Base-by-base conservation (phyloP, 176 grass and related monocot species). In the Aegilops longissima region DNA sequence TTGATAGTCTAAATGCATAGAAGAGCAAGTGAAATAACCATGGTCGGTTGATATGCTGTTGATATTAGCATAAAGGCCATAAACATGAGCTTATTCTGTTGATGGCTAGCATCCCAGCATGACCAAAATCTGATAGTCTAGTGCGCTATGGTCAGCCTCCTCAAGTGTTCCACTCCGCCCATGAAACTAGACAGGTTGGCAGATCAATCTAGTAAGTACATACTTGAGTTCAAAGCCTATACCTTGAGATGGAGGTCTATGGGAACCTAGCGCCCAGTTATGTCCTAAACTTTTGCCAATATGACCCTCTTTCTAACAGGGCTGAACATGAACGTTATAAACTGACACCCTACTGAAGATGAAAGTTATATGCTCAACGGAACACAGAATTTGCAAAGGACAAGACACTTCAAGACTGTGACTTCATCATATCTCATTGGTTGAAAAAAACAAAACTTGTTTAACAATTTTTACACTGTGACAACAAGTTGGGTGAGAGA, bases 261-360 rank as follows among this genome's bases (percentile, higher is more conserved):
- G 44, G 47, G 13, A 33, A 47, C 18, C 17, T 40, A 49, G 20
- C 65, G 4, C 62, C 10, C 1, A 18, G 24, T 20, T 17, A 68
- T 67, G 16, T 51, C 40, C 40, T 58, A 58, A 54, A 82, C 66
- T 70, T 21, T 30, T 54, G 17, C 29, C n/a, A 8, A 80, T 18
- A 70, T 82, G 54, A 6, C 63, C 40, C 31, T 70, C 17, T 83
- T 83, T 25, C 40, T 39, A 83, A 59, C 38, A 80, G 24, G 63
- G 2, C 13, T 20, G 61, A 66, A 76, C 73, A 76, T 76, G 42
- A 45, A 52, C 7, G 47, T 47, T 45, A 47, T 47, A 74, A 47
- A 11, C 23, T 45, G 36, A 45, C 61, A 66, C 17, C 78, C 61
- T 80, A 80, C 38, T 47, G 40, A 80, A 61, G 20, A 56, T 72